Evolutionary conservation across 805 yeast species (phyloP), one percentile per base, ranked within the genome.

Genomic region (Naumovozyma baii): DNA sequence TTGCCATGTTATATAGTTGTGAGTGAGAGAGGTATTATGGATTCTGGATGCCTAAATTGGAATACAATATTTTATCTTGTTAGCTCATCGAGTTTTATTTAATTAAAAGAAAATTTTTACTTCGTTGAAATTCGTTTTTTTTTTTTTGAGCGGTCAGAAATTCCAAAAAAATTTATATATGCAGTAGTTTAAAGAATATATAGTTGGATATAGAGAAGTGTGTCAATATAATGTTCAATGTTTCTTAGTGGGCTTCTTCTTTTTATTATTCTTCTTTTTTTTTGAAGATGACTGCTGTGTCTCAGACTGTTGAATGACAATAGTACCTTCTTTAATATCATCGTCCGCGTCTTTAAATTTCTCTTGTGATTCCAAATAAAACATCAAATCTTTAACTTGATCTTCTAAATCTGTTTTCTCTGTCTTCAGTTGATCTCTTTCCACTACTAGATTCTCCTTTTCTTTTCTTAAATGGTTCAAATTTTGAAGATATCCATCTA

Each of bases 331-430:
- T 48, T 67, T 75, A 13, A 81, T 80, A 28, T 80, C 90, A 10
- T 80, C 81, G 3, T 78, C 71, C 17, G 84, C 83, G 51, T 76
- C 74, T 50, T 77, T 74, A 51, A 85, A 73, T 60, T 80, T 83
- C 40, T 78, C 81, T 53, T 75, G 83, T 0, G 83, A 70, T 42
- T 82, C 90, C 31, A 86, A 60, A 52, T 68, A 84, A 46, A 84
- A 81, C 95, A 87, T 83, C 39, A 86, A 57, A 56, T 86, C 95
- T 20, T 69, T 73, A 3, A 77, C 77, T 54, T 81, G 84, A 31
- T 79, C 85, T 33, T 69, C 56, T 22, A 80, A 53, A 2, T 76
- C 83, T 9, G 54, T 55, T 10, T 72, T 76, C 36, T 69, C 63
- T 5, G 13, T 5, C 31, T 5, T 5, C 15, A 29, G 15, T n/a